Evolutionary conservation across 371 early-diverging fungal species (phyloP), one percentile per base, ranked within the genome.

Genomic region (Mucor plumbeus): DNA sequence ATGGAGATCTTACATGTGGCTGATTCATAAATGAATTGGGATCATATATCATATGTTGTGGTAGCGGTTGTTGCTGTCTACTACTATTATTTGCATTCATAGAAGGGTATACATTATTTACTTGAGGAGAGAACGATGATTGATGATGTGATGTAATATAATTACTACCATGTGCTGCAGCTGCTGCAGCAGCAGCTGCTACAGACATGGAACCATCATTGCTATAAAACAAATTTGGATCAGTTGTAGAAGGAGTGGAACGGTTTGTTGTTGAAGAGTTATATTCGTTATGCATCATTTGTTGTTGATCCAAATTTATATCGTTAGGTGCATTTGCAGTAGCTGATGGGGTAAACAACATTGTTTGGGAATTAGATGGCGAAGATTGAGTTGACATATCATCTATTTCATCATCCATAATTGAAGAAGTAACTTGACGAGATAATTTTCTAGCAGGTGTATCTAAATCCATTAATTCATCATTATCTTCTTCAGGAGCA

Each of bases 381-480:
- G 65, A 68, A 31, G 69, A 68, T n/a, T 67, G 69, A 13, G 59
- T 56, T 41, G 67, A 73, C 47, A 64, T 58, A 39, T 63, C 58
- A 71, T 73, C 75, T 64, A 77, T 19, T 72, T 76, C 64, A 76
- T 67, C 75, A 41, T 75, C 68, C 26, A 59, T 41, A n/a, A 60
- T 35, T 5, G 48, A 34, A n/a, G 69, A 39, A 40, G 53, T n/a
- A 7, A 71, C 44, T 48, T 69, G 70, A 7, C 63, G 61, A 10
- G 70, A 67, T 38, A 70, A 26, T 33, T 73, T 74, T 44, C 68
- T 53, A 10, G 71, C 56, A 5, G 71, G 75, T 11, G 69, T 62
- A 15, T 67, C 66, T 5, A 67, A 31, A 36, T 73, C 65, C 72
- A 68, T 68, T 17, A n/a, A 48, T 26, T 50, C 50, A 15, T 72